Evolutionary conservation across 106 monocot species (phyloP).

Genomic region (Triglochin maritima): DNA sequence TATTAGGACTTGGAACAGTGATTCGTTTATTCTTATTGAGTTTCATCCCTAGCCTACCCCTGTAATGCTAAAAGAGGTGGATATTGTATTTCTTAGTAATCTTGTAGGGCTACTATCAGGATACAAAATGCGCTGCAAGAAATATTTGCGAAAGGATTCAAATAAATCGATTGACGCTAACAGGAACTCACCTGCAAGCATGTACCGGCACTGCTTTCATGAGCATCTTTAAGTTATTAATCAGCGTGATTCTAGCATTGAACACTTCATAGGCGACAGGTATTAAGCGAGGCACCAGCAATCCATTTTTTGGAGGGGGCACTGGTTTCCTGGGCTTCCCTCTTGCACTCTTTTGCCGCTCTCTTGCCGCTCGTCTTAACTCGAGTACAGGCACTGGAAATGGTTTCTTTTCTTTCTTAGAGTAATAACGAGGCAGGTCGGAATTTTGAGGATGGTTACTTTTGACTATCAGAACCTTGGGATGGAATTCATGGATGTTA

Average conservation of each 20-base stretch:
- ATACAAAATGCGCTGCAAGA: not conserved
- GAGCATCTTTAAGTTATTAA: conserved; percentile 81
- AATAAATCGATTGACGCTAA: not conserved
- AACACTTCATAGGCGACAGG: conserved; percentile 80
- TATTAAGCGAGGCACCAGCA: conserved; percentile 68
- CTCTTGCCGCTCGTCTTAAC: conserved; percentile 77
- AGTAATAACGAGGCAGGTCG: conserved; percentile 78
- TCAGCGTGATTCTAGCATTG: conserved; percentile 68
- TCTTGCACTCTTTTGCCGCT: conserved; percentile 57
- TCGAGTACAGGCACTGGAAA: conserved; percentile 90
- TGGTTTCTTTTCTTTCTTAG: conserved; percentile 94
- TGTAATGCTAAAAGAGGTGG: not conserved
- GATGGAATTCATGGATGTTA: conserved; percentile 1
- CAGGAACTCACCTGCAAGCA: conserved; percentile 77
- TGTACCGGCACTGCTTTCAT: conserved; percentile 74
- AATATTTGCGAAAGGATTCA: not conserved
- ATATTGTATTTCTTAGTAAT: too few relatives aligned
- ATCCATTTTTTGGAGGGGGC: conserved; percentile 79
- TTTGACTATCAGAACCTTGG: conserved; percentile 24
- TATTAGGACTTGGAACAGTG: too few relatives aligned
- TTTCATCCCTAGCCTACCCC: not conserved
- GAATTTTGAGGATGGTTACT: conserved; percentile 69
- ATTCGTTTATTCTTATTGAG: too few relatives aligned
- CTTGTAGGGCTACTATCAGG: too few relatives aligned
- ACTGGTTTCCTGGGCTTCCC: conserved; percentile 56